Evolutionary conservation across 495 filamentous ascomycete species (phyloP).

Genomic region (Beverwykella pulmonaria): DNA sequence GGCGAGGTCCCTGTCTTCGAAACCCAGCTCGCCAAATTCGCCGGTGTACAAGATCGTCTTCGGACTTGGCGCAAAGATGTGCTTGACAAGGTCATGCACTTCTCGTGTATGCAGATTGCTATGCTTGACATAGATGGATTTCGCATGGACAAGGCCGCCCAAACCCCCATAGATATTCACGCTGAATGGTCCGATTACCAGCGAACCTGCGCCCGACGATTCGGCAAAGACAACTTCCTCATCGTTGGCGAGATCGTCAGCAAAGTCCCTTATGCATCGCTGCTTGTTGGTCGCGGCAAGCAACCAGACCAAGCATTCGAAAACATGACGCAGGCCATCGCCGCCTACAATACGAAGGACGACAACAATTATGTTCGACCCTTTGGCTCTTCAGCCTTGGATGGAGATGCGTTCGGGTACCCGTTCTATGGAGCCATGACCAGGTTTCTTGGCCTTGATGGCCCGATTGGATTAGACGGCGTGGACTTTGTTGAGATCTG

Average conservation of each 20-base stretch:
- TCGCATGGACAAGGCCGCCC: constrained; percentile 39
- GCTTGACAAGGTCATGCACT: constrained; percentile 59
- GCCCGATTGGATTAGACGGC: constrained; percentile 62
- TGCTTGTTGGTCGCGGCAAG: constrained; percentile 69
- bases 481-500: constrained; percentile 65
- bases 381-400: constrained; percentile 59
- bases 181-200: constrained; percentile 31
- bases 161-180: constrained; percentile 29
- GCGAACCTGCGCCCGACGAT: constrained; percentile 18
- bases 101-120: constrained; percentile 53
- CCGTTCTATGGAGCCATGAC: constrained; percentile 70
- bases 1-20: constrained; percentile 52
- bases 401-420: constrained; percentile 71
- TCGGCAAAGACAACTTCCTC: constrained; percentile 40
- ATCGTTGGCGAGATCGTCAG: constrained; percentile 36
- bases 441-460: constrained; percentile 67
- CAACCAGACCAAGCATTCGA: constrained; percentile 56
- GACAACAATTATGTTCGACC: constrained; percentile 62
- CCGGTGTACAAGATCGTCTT: constrained; percentile 73
- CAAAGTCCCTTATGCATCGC: constrained; percentile 56
- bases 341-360: constrained; percentile 46
- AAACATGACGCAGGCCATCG: constrained; percentile 53
- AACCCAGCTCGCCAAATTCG: constrained; percentile 71
- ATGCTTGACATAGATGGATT: constrained; percentile 40
- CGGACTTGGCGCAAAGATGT: constrained; percentile 71